A percentile compares a stretch with the other conserved stretches of the same genome.
These are phyloP conservation scores for Guadua angustifolia DNA, from an alignment of 176 grass and related monocot species.

Conservation along the genomic window DNA sequence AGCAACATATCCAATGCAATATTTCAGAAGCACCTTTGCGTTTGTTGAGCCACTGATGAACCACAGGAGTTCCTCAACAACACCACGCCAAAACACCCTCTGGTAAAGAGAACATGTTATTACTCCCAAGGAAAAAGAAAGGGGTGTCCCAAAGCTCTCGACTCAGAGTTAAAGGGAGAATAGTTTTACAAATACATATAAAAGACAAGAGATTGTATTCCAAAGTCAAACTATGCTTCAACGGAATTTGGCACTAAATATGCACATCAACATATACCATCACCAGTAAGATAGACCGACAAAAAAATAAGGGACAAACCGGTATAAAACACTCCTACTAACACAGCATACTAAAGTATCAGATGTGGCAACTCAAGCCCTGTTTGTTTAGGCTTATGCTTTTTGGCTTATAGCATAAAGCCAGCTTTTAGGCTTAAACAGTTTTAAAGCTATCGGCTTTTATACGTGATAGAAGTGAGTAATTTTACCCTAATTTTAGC, in stretches of 20 bases:
- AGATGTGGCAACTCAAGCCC: neutral
- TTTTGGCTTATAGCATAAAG: too few species aligned
- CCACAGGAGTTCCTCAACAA: conserved; percentile 90
- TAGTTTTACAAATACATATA: conserved; percentile 3
- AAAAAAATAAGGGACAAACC: neutral
- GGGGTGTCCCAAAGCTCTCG: neutral
- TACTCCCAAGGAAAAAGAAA: neutral
- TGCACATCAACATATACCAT: neutral
- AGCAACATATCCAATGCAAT: conserved; percentile 1
- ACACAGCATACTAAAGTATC: neutral
- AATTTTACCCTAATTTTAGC: too few species aligned
- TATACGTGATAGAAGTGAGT: too few species aligned
- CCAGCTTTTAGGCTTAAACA: too few species aligned
- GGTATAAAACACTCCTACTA: neutral
- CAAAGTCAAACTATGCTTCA: neutral
- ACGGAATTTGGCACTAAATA: conserved; percentile 16
- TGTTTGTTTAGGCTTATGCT: too few species aligned
- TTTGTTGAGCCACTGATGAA: conserved; percentile 91
- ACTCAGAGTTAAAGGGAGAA: neutral
- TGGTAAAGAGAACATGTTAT: conserved; percentile 44
- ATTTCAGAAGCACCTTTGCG: conserved; percentile 59
- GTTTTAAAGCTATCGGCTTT: too few species aligned
- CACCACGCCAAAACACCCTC: conserved; percentile 89
- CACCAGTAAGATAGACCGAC: neutral
- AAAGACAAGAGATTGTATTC: conserved; percentile 1